Evolutionary conservation across 1,139 yeast species (phyloP), one percentile per base, ranked within the genome.

Genomic region (Insectozyma bohioensis): DNA sequence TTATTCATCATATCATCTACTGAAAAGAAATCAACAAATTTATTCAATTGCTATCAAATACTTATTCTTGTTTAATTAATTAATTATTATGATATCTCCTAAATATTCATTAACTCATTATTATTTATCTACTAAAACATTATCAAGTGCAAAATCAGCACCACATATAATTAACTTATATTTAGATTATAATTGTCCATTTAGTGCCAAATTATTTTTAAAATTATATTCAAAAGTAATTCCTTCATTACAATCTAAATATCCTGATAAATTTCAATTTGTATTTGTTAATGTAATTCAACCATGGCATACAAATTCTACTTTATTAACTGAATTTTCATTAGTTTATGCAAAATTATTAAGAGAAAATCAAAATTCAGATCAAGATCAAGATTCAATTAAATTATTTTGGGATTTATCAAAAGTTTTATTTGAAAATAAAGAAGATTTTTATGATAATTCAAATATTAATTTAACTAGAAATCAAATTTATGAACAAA

Each of bases 291-390:
- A 84, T 46, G 87, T 81, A 21, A 67, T 83, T 23, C 95, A 86
- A 57, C 92, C 94, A 44, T 86, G 95, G 95, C 95, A 86, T 53
- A 80, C 92, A 20, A 72, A 77, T 34, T 80, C 90, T 1, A 72
- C 75, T 7, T 61, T 77, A 30, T 66, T 80, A 28, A 80, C 83
- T 51, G 96, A 87, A 49, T 84, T 85, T 27, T 72, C 84, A 0
- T 57, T 87, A 28, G 92, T 81, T 0, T 80, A 83, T 20, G 83
- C 85, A 8, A 63, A 67, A 37, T 55, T 80, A 31, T 70, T 72
- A 18, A 80, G 88, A 7, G 69, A 63, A 5, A 39, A 42, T 0
- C 29, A 24, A 12, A 9, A 17, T 7, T 31, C 36, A 12, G 46
- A 36, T 6, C 31, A 33, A 6, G 50, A 44, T 8, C 33, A 30